A percentile compares a stretch with the other conserved stretches of the same genome.
These are phyloP conservation scores for Claviceps cyperi DNA, from an alignment of 2,329 filamentous ascomycete genomes.

Conservation along the genomic window DNA sequence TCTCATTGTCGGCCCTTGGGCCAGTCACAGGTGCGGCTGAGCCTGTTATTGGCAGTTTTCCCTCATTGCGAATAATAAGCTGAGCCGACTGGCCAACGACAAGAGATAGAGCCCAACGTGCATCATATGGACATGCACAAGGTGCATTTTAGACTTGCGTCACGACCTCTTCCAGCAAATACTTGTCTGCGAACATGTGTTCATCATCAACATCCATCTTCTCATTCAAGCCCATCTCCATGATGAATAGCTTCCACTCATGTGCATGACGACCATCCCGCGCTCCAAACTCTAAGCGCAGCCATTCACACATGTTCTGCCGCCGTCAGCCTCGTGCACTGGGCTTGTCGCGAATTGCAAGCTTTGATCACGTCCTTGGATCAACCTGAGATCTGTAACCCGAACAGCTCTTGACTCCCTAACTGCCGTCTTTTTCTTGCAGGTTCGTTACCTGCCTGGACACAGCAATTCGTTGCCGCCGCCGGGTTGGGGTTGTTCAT, in stretches of 20 bases:
- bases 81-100: not conserved
- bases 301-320: conserved; percentile 3
- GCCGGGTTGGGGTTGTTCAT: not conserved
- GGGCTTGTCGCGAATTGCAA: conserved; percentile 7
- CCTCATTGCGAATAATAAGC: not conserved
- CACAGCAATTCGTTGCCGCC: not conserved
- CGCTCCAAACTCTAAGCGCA: conserved; percentile 6
- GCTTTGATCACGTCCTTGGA: conserved; percentile 2
- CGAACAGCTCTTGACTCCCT: not conserved
- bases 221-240: not conserved
- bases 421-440: not conserved
- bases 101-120: not conserved
- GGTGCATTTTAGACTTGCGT: not conserved
- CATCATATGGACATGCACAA: not conserved
- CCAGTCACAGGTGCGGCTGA: conserved; percentile 5
- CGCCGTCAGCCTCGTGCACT: conserved; percentile 7
- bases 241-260: not conserved
- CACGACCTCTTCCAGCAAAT: not conserved
- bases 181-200: not conserved
- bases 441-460: not conserved
- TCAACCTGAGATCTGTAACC: not conserved
- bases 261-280: not conserved
- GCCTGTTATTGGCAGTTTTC: not conserved
- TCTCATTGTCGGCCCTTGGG: conserved; percentile 1
- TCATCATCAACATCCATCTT: not conserved